Conservation (phyloP, 177 flowering plant genomes). For the Vitis hybrid region DNA sequence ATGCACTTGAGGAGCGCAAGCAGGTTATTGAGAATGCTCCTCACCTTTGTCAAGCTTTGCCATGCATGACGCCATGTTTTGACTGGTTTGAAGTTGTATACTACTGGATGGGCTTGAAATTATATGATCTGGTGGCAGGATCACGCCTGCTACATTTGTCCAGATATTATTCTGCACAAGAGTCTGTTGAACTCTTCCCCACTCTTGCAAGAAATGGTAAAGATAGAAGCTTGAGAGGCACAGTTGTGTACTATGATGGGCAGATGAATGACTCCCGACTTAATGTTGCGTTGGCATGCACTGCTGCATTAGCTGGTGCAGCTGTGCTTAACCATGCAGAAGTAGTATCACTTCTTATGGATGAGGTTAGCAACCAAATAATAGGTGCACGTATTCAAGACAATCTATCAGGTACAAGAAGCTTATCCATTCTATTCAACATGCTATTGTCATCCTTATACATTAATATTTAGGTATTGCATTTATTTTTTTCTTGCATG, state of each 20-base stretch:
- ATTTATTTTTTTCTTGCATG: too few relatives aligned
- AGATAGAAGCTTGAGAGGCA: constrained; percentile 73
- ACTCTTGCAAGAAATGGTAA: constrained; percentile 81
- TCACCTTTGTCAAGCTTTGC: constrained; percentile 90
- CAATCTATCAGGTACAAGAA: constrained; percentile 68
- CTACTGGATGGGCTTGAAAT: constrained; percentile 91
- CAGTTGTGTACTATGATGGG: constrained; percentile 98
- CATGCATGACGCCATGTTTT: constrained; percentile 99
- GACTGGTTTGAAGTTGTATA: constrained; percentile 93
- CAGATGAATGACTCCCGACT: constrained; percentile 98
- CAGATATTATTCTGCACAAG: constrained; percentile 86
- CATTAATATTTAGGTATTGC: too few relatives aligned
- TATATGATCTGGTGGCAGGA: constrained; percentile 97
- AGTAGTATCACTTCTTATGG: constrained; percentile 80
- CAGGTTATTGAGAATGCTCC: constrained; percentile 96
- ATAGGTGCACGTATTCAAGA: constrained; percentile 82
- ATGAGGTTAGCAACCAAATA: constrained; percentile 57
- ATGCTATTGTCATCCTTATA: not conserved
- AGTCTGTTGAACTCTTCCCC: constrained; percentile 92
- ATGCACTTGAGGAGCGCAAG: constrained; percentile 98
- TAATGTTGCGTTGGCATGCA: constrained; percentile 90
- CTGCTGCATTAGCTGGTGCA: constrained; percentile 98
- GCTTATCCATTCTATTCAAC: constrained; percentile 1
- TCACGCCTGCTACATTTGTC: constrained; percentile 76
- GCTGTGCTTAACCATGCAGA: constrained; percentile 96